phyloP scores from a whole-genome alignment of 345 rosid species.

The sweet orange (Citrus sinensis) region DVS_A1.0 CM039162.1:25321501-25322000 shows the following conservation, averaged over 20 bases:
- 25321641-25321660: not conserved
- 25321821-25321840: no score
- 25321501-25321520: no score
- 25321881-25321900: no score
- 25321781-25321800: not conserved
- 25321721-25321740: not conserved
- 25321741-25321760: no score
- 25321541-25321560: not conserved
- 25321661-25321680: not conserved
- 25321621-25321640: not conserved
- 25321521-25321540: not conserved
- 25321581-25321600: not conserved
- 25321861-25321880: not conserved
- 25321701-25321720: not conserved
- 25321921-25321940: no score
- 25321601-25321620: not conserved
- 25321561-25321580: not conserved
- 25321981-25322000: not conserved
- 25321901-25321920: no score
- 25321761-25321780: no score
- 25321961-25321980: not conserved
- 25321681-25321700: not conserved
- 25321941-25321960: not conserved
- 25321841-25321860: no score
- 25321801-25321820: no score